These are phyloP conservation scores for Stylosanthes scabra DNA, from an alignment of 331 rosid genomes.

Conservation along the genomic window DNA sequence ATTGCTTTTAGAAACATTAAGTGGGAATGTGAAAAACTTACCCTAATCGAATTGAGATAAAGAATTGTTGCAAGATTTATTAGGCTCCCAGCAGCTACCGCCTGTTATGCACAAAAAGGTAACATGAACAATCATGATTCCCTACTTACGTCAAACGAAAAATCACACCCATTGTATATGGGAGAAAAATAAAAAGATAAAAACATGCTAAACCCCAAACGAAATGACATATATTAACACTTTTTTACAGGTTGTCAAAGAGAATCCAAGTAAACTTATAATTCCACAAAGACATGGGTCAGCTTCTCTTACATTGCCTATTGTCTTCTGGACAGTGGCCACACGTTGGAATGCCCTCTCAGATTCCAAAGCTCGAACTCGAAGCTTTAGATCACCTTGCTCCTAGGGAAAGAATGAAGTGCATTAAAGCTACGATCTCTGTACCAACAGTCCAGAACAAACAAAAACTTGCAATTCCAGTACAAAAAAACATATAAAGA, in stretches of 20 bases:
- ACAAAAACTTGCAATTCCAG: constrained; percentile 32
- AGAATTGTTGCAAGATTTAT: constrained; percentile 89
- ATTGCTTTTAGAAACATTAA: background rate
- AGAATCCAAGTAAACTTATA: constrained; percentile 16
- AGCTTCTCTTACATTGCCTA: constrained; percentile 79
- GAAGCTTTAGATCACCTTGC: constrained; percentile 73
- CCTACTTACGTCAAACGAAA: background rate
- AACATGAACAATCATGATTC: constrained; percentile 11
- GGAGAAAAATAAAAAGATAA: no score
- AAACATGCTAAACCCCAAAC: background rate
- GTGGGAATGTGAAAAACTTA: constrained; percentile 44
- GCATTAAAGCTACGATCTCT: constrained; percentile 24
- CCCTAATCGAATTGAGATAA: constrained; percentile 78
- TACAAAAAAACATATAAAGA: constrained; percentile 23
- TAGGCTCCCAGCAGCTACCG: constrained; percentile 90
- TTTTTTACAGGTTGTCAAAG: constrained; percentile 11
- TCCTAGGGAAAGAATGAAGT: constrained; percentile 57
- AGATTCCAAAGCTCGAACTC: constrained; percentile 60
- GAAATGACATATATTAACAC: background rate
- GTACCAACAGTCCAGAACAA: constrained; percentile 27
- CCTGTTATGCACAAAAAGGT: constrained; percentile 58
- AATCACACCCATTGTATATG: no score
- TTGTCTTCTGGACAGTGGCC: constrained; percentile 84
- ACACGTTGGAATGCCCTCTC: constrained; percentile 98
- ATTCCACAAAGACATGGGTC: constrained; percentile 32